These are phyloP conservation scores for Bruguiera sexangula DNA, from an alignment of 345 rosid genomes.

Conservation along the genomic window DNA sequence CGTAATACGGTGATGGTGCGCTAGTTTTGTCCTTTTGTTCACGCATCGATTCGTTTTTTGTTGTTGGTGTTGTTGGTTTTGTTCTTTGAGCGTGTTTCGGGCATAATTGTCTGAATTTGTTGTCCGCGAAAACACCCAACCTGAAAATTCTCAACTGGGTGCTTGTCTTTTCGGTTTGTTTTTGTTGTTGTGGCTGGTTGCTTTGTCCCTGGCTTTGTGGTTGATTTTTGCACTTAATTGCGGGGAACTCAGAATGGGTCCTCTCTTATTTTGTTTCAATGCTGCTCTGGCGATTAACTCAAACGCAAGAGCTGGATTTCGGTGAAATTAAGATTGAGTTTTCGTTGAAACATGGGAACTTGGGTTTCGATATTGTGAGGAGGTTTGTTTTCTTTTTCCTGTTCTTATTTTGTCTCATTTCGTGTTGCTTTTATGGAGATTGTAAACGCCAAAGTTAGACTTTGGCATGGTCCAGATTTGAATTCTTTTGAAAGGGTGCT, in stretches of 20 bases:
- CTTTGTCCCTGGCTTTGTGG: slow-evolving; percentile 5
- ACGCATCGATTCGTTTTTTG: background rate
- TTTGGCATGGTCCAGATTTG: background rate
- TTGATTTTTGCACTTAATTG: background rate
- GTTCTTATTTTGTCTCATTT: slow-evolving; percentile 20
- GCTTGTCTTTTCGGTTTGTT: slow-evolving; percentile 1
- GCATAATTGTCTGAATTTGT: slow-evolving; percentile 15
- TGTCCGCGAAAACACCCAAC: background rate
- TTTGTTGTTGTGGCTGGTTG: slow-evolving; percentile 3
- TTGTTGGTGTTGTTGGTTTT: slow-evolving; percentile 3
- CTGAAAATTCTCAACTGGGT: slow-evolving; percentile 32
- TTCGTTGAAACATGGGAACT: slow-evolving; percentile 4
- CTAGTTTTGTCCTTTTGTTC: slow-evolving; percentile 14
- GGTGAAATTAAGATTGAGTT: slow-evolving; percentile 13
- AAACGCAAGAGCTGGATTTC: slow-evolving; percentile 9
- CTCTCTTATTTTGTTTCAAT: background rate
- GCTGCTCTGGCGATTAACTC: slow-evolving; percentile 14
- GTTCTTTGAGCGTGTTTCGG: slow-evolving; percentile 7
- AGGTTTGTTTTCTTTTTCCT: background rate
- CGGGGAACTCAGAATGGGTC: slow-evolving; percentile 13
- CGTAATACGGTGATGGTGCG: background rate
- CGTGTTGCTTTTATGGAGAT: slow-evolving; percentile 14
- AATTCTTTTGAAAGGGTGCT: slow-evolving; percentile 10
- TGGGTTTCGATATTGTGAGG: background rate
- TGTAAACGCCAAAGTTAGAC: slow-evolving; percentile 6